Evolutionary conservation across 805 yeast species (phyloP).

Genomic region (baker's yeast (Saccharomyces cerevisiae)): DNA sequence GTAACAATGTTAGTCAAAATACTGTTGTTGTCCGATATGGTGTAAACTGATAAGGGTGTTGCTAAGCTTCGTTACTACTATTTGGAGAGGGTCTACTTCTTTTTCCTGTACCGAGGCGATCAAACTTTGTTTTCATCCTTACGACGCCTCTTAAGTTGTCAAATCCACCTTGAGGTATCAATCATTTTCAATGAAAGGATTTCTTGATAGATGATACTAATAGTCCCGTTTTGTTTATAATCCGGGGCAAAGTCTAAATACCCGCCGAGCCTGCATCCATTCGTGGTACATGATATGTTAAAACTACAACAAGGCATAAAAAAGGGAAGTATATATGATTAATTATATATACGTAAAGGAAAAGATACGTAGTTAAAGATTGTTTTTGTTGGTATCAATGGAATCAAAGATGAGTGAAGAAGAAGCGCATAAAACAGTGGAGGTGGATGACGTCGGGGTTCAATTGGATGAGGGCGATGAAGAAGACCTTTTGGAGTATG

Average conservation of each 20-base stretch:
- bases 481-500: conserved; percentile 11
- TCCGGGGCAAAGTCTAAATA: background rate
- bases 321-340: background rate
- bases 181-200: background rate
- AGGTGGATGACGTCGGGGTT: conserved; percentile 7
- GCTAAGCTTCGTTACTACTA: background rate
- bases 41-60: background rate
- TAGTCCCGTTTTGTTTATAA: background rate
- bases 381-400: background rate
- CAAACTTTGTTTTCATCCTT: background rate
- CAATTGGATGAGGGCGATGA: conserved; percentile 12
- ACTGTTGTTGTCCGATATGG: background rate
- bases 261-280: background rate
- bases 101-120: background rate
- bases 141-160: background rate
- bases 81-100: background rate
- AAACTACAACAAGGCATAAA: background rate
- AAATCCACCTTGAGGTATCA: background rate
- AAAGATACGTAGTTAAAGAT: background rate
- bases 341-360: background rate
- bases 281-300: background rate
- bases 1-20: background rate
- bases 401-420: background rate
- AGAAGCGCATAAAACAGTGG: background rate
- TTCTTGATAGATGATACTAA: background rate